Conservation (phyloP, 306 rosid species). For the Styphnolobium japonicum region DNA sequence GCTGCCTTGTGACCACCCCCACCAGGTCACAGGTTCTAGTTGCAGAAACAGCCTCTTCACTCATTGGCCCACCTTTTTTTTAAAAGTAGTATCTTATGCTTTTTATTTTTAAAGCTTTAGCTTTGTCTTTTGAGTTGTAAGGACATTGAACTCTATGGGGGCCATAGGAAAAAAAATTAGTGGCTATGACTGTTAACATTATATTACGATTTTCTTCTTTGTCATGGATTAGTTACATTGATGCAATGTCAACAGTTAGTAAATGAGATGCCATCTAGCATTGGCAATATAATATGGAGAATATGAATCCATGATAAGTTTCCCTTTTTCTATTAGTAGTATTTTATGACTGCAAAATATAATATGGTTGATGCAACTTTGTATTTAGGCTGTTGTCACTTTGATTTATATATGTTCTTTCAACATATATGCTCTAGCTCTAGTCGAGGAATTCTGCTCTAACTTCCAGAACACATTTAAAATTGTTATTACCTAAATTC, state of each 20-base stretch:
- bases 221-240: not conserved
- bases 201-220: no score
- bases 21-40: no score
- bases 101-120: no score
- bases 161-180: no score
- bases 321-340: not conserved
- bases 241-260: constrained; percentile 3
- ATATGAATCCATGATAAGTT: not conserved
- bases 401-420: not conserved
- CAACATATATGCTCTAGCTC: not conserved
- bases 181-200: no score
- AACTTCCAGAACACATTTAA: not conserved
- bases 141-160: no score
- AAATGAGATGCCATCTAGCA: not conserved
- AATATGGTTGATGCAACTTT: constrained; percentile 8
- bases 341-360: not conserved
- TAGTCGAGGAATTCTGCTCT: not conserved
- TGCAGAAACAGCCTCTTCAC: no score
- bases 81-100: no score
- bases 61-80: no score
- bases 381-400: not conserved
- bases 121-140: no score
- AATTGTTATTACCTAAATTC: constrained; percentile 29
- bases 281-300: not conserved
- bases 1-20: no score